Base-by-base conservation (phyloP, 345 rosid species). In the Eucalyptus polyanthemos region DNA sequence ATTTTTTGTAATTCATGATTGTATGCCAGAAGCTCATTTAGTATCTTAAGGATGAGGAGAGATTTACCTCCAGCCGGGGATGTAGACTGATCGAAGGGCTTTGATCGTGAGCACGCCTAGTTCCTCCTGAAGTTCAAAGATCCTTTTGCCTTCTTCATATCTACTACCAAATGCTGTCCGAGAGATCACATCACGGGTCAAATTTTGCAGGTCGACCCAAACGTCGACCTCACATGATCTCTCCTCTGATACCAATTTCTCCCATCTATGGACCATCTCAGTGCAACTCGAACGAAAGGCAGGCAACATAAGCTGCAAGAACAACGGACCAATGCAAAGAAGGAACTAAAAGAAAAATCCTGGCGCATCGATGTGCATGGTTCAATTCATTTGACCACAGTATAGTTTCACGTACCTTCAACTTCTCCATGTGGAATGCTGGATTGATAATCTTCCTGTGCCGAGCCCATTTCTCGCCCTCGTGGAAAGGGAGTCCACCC, bases 401-500 rank as follows among this genome's bases (percentile, higher is more conserved):
- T 34, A 9, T 25, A 47, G 87, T 47, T 50, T 27, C 21, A 24
- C 22, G 51, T 45, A 88, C 86, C 89, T 88, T 88, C 16, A 69
- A 34, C 69, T 88, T 69, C 53, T 80, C 86, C 53, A 88, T 69
- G 86, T 76, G 89, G 86, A 88, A 88, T n/a, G 87, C 87, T 29
- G 87, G 87, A 53, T 50, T 50, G 87, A 60, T 29, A 45, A 54
- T 60, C 49, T 53, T 53, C 88, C 50, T 58, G 88, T 88, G 88
- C 76, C 5, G 72, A 58, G 50, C 44, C 80, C 88, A 88, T 88
- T 49, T 51, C 44, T 60, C 93, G 25, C 94, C 96, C 34, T 95
- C 93, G 86, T 90, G 91, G 50, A 53, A 45, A 1, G 86, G 89
- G 9, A 95, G 90, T 42, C 96, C 96, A 12, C 50, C 87, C 7